phyloP scores from a whole-genome alignment of 495 filamentous ascomycete species.

The Aspergillus avenaceus region DNA sequence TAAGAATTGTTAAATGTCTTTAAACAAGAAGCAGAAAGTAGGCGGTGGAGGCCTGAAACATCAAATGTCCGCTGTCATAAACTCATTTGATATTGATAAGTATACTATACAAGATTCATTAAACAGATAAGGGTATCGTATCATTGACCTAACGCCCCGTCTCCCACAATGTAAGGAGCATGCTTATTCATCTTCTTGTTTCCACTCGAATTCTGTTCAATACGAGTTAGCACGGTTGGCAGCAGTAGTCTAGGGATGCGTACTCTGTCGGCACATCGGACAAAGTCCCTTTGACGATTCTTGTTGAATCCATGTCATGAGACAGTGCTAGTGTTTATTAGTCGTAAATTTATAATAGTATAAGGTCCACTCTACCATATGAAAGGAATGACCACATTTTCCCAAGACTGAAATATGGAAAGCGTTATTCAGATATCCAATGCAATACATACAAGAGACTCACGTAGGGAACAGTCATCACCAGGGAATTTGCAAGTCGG shows the following conservation, averaged over 20 bases:
- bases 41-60: too few species aligned
- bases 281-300: constrained; percentile 91
- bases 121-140: constrained; percentile 16
- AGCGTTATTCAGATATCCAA: neutral
- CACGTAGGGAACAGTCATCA: constrained; percentile 89
- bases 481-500: constrained; percentile 97
- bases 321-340: constrained; percentile 67
- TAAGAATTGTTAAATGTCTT: too few species aligned
- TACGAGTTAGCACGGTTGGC: constrained; percentile 24
- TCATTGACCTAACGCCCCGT: constrained; percentile 11
- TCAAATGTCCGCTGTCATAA: too few species aligned
- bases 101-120: neutral
- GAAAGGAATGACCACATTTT: constrained; percentile 94
- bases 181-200: constrained; percentile 39
- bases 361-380: constrained; percentile 63
- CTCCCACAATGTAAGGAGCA: neutral
- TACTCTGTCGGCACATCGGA: constrained; percentile 97
- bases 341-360: constrained; percentile 16
- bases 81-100: too few species aligned
- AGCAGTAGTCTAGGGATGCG: constrained; percentile 19
- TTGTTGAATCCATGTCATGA: constrained; percentile 92
- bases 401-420: constrained; percentile 64
- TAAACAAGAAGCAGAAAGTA: too few species aligned
- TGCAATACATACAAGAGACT: constrained; percentile 23
- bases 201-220: constrained; percentile 71